A percentile compares a stretch with the other conserved stretches of the same genome.
Conservation (phyloP, 495 filamentous ascomycete genomes). For the Penicillium nucicola region DNA sequence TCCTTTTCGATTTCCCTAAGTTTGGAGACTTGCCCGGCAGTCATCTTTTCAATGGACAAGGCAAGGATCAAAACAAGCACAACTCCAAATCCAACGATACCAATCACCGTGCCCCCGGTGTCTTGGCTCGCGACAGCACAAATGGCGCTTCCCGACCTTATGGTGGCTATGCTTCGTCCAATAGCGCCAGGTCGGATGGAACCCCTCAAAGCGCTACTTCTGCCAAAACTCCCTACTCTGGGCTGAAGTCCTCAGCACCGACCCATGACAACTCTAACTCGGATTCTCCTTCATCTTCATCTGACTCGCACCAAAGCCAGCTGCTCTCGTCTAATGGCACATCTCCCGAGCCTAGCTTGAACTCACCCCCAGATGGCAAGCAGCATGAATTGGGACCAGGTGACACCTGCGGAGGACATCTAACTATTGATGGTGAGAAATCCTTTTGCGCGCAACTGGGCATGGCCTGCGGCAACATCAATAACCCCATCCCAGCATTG, state of each 20-base stretch:
- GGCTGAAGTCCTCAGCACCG: conserved; percentile 27
- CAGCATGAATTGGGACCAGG: conserved; percentile 42
- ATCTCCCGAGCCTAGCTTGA: conserved; percentile 64
- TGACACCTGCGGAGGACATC: conserved; percentile 22
- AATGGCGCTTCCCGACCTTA: conserved; percentile 4
- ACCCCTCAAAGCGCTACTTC: conserved; percentile 15
- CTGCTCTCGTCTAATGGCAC: conserved; percentile 80
- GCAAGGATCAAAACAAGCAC: conserved; percentile 28
- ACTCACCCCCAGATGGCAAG: conserved; percentile 57
- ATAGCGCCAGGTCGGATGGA: conserved; percentile 7
- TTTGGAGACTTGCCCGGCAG: conserved; percentile 76
- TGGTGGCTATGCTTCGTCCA: conserved; percentile 2
- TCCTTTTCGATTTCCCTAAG: conserved; percentile 92
- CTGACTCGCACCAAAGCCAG: conserved; percentile 57
- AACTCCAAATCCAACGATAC: conserved; percentile 24
- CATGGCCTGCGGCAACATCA: conserved; percentile 69
- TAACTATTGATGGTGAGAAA: conserved; percentile 52
- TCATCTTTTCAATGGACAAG: conserved; percentile 49
- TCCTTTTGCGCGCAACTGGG: conserved; percentile 68
- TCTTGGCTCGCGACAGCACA: conserved; percentile 27
- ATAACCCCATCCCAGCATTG: conserved; percentile 60
- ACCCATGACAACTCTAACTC: conserved; percentile 44
- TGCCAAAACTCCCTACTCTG: conserved; percentile 12
- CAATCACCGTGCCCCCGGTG: conserved; percentile 27
- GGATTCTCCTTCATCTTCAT: conserved; percentile 55